A percentile compares a stretch with the other conserved stretches of the same genome.
Conservation (phyloP, 805 yeast genomes). For the Jamesozyma jinghongensis region DNA sequence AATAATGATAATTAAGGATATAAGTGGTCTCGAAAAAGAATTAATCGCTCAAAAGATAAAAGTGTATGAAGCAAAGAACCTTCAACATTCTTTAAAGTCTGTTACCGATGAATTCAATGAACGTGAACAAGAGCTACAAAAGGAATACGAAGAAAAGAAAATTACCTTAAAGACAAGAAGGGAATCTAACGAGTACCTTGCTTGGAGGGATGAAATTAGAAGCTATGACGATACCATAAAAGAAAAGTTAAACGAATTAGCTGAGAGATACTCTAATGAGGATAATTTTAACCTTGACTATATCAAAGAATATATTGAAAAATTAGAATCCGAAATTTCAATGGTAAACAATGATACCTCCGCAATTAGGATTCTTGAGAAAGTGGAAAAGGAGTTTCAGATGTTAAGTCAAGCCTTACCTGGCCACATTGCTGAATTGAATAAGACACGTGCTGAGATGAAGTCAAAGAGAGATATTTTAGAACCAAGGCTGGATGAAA, state of each 20-base stretch:
- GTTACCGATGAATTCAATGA: constrained; percentile 26
- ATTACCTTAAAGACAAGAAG: constrained; percentile 20
- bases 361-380: constrained; percentile 29
- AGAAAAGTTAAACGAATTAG: constrained; percentile 33
- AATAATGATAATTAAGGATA: constrained; percentile 14
- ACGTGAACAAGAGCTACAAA: constrained; percentile 21
- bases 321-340: constrained; percentile 39
- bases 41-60: constrained; percentile 22
- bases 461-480: constrained; percentile 37
- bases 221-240: constrained; percentile 35
- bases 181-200: constrained; percentile 20
- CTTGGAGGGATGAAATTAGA: constrained; percentile 25
- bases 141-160: constrained; percentile 25
- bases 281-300: constrained; percentile 33
- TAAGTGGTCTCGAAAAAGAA: constrained; percentile 22
- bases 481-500: constrained; percentile 50
- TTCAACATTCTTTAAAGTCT: constrained; percentile 25
- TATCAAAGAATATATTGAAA: constrained; percentile 35
- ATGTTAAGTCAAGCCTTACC: constrained; percentile 19
- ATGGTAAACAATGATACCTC: constrained; percentile 33
- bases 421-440: constrained; percentile 13
- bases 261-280: constrained; percentile 31
- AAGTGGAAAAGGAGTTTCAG: constrained; percentile 19
- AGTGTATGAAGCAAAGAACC: constrained; percentile 35
- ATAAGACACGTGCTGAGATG: constrained; percentile 32